phyloP scores from a whole-genome alignment of 768 basidiomycete genomes.

The Suillus lakei region DNA sequence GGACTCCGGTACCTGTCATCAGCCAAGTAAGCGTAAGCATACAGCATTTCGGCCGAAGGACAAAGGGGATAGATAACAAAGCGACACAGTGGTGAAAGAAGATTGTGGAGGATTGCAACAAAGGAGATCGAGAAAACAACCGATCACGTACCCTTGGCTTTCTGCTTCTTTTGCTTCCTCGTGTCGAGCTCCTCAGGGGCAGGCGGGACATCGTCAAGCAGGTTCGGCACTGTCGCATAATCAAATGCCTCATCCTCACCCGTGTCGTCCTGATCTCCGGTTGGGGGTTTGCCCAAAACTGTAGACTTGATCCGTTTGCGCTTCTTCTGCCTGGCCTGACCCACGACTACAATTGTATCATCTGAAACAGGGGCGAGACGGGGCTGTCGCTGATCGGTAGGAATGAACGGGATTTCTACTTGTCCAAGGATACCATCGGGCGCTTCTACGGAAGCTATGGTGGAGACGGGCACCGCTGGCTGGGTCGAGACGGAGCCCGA shows the following conservation, averaged over 20 bases:
- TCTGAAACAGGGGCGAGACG: conserved; percentile 40
- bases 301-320: conserved; percentile 55
- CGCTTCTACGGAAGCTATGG: not conserved
- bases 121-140: not conserved
- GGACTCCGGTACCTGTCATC: conserved; percentile 40
- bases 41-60: conserved; percentile 10
- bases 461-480: not conserved
- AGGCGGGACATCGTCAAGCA: conserved; percentile 62
- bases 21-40: conserved; percentile 12
- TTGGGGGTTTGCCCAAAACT: conserved; percentile 14
- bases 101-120: not conserved
- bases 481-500: not conserved
- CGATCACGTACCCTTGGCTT: conserved; percentile 43
- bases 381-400: conserved; percentile 57
- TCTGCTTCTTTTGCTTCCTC: conserved; percentile 56
- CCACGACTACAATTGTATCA: conserved; percentile 76
- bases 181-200: conserved; percentile 34
- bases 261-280: conserved; percentile 23
- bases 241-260: conserved; percentile 59
- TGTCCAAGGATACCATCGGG: conserved; percentile 28
- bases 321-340: conserved; percentile 66
- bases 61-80: conserved; percentile 7
- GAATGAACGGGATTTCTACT: conserved; percentile 81
- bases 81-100: not conserved
- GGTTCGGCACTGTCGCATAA: conserved; percentile 70